Evolutionary conservation across 176 grass and related monocot genomes (phyloP), one percentile per base, ranked within the genome.

Genomic region (Hsuehochloa calcarea): DNA sequence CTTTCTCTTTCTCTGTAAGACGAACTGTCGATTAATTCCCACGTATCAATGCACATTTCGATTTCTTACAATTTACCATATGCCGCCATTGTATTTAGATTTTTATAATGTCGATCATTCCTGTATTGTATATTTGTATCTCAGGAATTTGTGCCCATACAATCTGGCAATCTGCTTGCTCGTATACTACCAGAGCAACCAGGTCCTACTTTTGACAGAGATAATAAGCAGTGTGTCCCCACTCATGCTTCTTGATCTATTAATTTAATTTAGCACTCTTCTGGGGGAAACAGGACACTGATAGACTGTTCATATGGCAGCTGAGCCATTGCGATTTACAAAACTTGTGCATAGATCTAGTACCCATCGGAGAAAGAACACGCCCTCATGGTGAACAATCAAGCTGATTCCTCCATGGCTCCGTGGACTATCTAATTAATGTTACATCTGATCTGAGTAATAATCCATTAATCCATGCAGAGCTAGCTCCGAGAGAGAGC

Each of bases 391-490:
- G 60, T 67, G 34, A 5, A 38, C n/a, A 51, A 51, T 23, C 64
- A 66, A 66, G 45, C 54, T 79, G 56, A 58, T 58, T 39, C 61
- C 37, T 80, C 62, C 71, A 70, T 47, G 46, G 65, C 38, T 45
- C 43, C 43, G 10, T 45, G 9, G 43, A 11, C 10, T 45, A 10
- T 45, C 64, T 45, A 70, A 66, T 27, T 49, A 66, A 45, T 22
- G 22, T 47, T 82, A 72, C 58, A 82, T 47, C 35, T 22, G 60
- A 65, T 58, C 43, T 56, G 10, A 64, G 27, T 72, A 22, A 74
- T 72, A 80, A 73, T 74, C 45, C 75, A 85, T 27, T 17, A 58
- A 80, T 60, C 49, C 50, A 79, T 26, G 45, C 66, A 73, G 72
- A 40, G 64, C 26, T 62, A 46, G 38, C 37, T 34, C 43, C 31